Evolutionary conservation across 2,329 filamentous ascomycete species (phyloP), one percentile per base, ranked within the genome.

Genomic region (Aspergillus niger): DNA sequence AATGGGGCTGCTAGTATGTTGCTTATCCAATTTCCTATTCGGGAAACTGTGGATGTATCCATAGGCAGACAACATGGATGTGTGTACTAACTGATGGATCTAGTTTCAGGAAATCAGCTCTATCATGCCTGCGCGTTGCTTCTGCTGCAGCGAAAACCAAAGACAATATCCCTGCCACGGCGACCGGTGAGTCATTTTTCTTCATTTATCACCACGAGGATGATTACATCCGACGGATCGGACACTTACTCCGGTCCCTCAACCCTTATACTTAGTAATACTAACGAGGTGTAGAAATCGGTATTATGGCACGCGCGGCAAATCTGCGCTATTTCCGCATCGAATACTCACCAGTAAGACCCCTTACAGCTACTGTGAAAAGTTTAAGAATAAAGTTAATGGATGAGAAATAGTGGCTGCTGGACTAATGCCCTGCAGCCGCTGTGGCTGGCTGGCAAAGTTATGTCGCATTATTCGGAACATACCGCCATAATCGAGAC

Each of bases 221-320:
- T 26, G 11, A 36, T 36, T 36, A 13, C 32, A 36, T 36, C 32
- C 11, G 32, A 36, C 5, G 32, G 32, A 36, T 36, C 11, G 32
- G 32, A 36, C 26, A 26, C 4, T 26, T 26, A 7, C 26, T 26
- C 6, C 26, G 26, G 20, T 20, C 20, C 20, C 20, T 20, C 20
- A 20, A 26, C 3, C 26, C 26, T 26, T 7, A 26, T 26, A 36
- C 32, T 36, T 36, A 36, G 10, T 36, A 36, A 15, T 13, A 15
- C 32, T 13, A 36, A 36, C 11, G 28, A 36, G 1, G 32, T 36
- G 5, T 55, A 74, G 62, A 74, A 73, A 62, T 80, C 79, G 0
- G 72, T 80, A n/a, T 72, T 81, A 17, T 81, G 79, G 80, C 79
- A 82, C 59, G 80, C 80, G 0, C 72, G 79, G 1, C 77, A 80